Percentiles rank a stretch among this genome's conserved stretches.
Evolutionary conservation across 208 protist species (phyloP).

Genomic region (Histomonas meleagridis): DNA sequence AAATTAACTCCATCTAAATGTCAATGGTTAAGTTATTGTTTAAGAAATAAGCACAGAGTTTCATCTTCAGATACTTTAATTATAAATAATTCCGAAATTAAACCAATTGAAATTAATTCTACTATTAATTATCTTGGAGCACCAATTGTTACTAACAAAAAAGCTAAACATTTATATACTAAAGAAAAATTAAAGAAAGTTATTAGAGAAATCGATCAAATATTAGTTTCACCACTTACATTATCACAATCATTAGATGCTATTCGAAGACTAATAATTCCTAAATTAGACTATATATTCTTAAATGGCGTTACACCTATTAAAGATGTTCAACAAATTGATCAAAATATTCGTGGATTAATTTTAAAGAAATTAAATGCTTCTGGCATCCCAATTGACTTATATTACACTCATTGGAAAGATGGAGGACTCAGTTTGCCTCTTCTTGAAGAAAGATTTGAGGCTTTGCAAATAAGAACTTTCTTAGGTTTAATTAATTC

Average conservation of each 20-base stretch:
- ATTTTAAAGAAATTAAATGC: background rate
- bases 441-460: background rate
- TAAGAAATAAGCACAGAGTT: background rate
- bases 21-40: background rate
- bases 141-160: background rate
- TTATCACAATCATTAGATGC: background rate
- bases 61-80: background rate
- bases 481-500: too few species aligned
- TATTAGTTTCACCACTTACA: background rate
- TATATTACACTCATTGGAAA: background rate
- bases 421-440: background rate
- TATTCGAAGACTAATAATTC: background rate
- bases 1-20: background rate
- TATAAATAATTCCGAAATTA: background rate
- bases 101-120: background rate
- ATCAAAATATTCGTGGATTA: background rate
- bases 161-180: background rate
- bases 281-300: background rate
- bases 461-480: background rate
- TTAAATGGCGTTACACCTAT: background rate
- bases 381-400: background rate
- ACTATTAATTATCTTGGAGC: background rate
- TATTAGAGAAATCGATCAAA: background rate
- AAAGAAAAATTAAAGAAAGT: background rate
- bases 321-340: background rate